Percentiles rank a stretch among this genome's conserved stretches.
These are phyloP conservation scores for Diaporthe sp. DNA, from an alignment of 2,329 filamentous ascomycete genomes.

Conservation along the genomic window DNA sequence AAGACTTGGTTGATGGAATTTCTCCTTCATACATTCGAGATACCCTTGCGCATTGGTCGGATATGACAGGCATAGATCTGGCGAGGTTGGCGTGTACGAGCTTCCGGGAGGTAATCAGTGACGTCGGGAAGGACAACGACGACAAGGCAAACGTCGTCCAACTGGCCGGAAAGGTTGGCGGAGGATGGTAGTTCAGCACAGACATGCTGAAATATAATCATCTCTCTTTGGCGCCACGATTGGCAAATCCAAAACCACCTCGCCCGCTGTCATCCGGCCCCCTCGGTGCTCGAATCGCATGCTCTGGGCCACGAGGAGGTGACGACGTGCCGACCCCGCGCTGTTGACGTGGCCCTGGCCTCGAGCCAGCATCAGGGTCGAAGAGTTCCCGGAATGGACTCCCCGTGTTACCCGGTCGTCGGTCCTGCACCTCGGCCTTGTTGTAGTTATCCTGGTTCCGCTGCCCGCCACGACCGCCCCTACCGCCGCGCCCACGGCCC, in stretches of 20 bases:
- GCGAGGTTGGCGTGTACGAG: constrained; percentile 85
- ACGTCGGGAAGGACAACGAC: constrained; percentile 84
- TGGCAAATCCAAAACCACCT: constrained; percentile 82
- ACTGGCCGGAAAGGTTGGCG: constrained; percentile 90
- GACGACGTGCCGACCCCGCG: constrained; percentile 56
- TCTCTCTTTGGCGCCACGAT: constrained; percentile 69
- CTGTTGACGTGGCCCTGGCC: constrained; percentile 67
- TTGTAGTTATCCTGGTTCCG: constrained; percentile 50
- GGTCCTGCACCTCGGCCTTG: constrained; percentile 43
- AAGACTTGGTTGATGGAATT: constrained; percentile 72
- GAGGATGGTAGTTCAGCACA: constrained; percentile 80
- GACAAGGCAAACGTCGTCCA: constrained; percentile 88
- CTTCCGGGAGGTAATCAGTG: constrained; percentile 92
- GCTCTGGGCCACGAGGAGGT: constrained; percentile 70
- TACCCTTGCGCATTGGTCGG: constrained; percentile 82
- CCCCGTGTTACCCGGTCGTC: constrained; percentile 47
- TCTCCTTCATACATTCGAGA: constrained; percentile 75
- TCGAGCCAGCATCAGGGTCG: constrained; percentile 80
- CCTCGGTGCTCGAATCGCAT: constrained; percentile 79
- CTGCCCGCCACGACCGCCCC: constrained; percentile 56
- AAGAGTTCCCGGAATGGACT: constrained; percentile 74
- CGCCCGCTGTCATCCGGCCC: constrained; percentile 84
- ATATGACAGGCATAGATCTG: constrained; percentile 77
- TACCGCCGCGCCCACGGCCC: constrained; percentile 59
- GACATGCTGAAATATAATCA: constrained; percentile 51